Evolutionary conservation across 345 rosid genomes (phyloP).

Genomic region (Citrus cavaleriei): DNA sequence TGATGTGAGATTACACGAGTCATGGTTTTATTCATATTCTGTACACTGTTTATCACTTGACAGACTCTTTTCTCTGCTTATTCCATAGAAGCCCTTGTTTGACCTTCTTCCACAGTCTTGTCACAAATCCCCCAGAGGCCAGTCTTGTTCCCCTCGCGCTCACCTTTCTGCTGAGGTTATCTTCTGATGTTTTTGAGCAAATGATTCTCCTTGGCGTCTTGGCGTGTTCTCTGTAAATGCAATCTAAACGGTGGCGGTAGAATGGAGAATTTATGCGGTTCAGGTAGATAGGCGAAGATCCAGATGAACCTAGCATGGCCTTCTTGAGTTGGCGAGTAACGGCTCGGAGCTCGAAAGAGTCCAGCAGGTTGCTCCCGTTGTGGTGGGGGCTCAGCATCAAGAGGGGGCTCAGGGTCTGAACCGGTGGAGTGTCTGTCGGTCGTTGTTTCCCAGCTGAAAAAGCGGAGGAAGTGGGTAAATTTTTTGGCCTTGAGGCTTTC

Average conservation of each 20-base stretch:
- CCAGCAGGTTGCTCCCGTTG: constrained; percentile 39
- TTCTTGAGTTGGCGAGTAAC: constrained; percentile 42
- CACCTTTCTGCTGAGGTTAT: neutral
- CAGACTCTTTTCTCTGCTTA: neutral
- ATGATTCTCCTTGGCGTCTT: constrained; percentile 14
- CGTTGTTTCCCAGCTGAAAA: neutral
- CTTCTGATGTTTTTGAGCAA: neutral
- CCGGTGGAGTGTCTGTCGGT: neutral
- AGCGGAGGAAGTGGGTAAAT: neutral
- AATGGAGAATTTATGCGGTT: constrained; percentile 25
- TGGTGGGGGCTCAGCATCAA: constrained; percentile 21
- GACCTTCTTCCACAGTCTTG: constrained; percentile 45
- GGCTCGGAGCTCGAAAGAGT: constrained; percentile 42
- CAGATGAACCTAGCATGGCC: constrained; percentile 26
- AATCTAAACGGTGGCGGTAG: constrained; percentile 9
- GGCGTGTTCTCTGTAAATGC: constrained; percentile 19
- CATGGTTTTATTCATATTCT: neutral
- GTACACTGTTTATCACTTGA: neutral
- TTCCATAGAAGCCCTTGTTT: constrained; percentile 28
- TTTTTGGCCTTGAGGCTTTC: constrained; percentile 3
- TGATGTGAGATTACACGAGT: neutral
- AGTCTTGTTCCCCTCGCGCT: neutral
- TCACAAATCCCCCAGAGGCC: constrained; percentile 19
- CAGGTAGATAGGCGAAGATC: constrained; percentile 20
- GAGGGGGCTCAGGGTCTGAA: constrained; percentile 9